These are phyloP conservation scores for Pyrenophora tritici-repentis DNA, from an alignment of 2,329 filamentous ascomycete genomes.

Conservation along the genomic window DNA sequence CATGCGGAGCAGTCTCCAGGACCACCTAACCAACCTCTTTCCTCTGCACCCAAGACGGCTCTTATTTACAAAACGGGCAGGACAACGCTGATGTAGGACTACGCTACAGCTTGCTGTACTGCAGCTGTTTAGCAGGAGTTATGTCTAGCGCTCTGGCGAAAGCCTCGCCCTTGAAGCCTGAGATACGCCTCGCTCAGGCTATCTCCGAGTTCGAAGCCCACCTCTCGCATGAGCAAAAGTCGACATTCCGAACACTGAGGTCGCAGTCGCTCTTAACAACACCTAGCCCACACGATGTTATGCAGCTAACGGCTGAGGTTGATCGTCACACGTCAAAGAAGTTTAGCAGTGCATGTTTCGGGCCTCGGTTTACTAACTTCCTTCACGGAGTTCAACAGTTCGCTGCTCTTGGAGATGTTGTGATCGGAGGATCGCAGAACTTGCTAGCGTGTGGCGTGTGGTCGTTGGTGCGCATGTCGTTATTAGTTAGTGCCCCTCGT, in stretches of 20 bases:
- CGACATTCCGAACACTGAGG: neutral
- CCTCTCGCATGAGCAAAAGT: conserved; percentile 17
- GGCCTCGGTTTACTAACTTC: conserved; percentile 50
- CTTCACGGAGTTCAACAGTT: conserved; percentile 52
- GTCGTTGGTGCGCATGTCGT: conserved; percentile 51
- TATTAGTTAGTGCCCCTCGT: conserved; percentile 44
- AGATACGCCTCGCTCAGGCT: conserved; percentile 18
- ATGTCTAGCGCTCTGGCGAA: conserved; percentile 13
- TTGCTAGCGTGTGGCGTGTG: conserved; percentile 54
- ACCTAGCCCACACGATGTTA: conserved; percentile 14
- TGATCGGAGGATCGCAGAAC: conserved; percentile 53
- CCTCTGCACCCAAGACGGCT: neutral
- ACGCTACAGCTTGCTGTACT: neutral
- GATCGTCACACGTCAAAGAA: conserved; percentile 36
- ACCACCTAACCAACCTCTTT: neutral
- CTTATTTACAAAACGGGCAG: too few relatives aligned
- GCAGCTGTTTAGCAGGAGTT: too few relatives aligned
- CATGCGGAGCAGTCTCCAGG: neutral
- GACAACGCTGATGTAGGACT: too few relatives aligned
- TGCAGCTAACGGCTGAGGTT: conserved; percentile 46
- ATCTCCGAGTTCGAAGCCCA: conserved; percentile 16
- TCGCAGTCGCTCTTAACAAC: conserved; percentile 1
- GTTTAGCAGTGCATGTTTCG: conserved; percentile 41
- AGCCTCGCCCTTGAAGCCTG: conserved; percentile 14
- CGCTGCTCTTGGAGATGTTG: conserved; percentile 50